A percentile compares a stretch with the other conserved stretches of the same genome.
Evolutionary conservation across 179 eudicot species (phyloP).

Genomic region (Beta lomatogona): DNA sequence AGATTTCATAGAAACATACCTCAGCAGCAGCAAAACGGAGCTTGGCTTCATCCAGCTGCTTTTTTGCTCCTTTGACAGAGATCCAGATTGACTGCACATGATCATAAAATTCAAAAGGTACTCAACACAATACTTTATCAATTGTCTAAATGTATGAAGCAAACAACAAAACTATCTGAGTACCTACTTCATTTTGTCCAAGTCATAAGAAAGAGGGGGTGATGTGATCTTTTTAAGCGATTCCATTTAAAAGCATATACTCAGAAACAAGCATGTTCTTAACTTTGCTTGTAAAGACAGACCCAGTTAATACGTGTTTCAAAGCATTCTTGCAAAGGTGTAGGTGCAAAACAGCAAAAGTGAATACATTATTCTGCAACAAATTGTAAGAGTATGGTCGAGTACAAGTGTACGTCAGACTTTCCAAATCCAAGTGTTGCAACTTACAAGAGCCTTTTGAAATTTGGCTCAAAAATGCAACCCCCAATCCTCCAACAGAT

Average conservation of each 20-base stretch:
- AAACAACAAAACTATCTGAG: neutral
- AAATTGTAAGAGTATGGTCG: neutral
- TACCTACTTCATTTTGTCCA: neutral
- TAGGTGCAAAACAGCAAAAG: neutral
- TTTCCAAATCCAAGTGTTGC: neutral
- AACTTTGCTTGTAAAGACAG: neutral
- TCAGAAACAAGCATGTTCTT: neutral
- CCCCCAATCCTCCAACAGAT: neutral
- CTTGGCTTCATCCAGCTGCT: conserved; percentile 93
- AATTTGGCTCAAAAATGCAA: neutral
- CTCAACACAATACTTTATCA: conserved; percentile 13
- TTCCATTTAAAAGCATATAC: neutral
- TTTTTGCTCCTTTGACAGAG: conserved; percentile 73
- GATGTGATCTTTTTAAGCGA: neutral
- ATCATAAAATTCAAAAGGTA: conserved; percentile 2
- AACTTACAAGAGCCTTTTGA: neutral
- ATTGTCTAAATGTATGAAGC: neutral
- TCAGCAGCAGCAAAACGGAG: conserved; percentile 98
- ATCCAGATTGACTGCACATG: conserved; percentile 92
- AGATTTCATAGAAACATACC: conserved; percentile 42
- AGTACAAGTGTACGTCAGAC: neutral
- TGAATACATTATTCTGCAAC: neutral
- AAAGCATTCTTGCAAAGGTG: neutral
- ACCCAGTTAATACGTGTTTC: neutral
- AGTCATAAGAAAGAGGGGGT: neutral